Evolutionary conservation across 1,139 yeast genomes (phyloP), one percentile per base, ranked within the genome.

Genomic region (Geotrichum candidum): DNA sequence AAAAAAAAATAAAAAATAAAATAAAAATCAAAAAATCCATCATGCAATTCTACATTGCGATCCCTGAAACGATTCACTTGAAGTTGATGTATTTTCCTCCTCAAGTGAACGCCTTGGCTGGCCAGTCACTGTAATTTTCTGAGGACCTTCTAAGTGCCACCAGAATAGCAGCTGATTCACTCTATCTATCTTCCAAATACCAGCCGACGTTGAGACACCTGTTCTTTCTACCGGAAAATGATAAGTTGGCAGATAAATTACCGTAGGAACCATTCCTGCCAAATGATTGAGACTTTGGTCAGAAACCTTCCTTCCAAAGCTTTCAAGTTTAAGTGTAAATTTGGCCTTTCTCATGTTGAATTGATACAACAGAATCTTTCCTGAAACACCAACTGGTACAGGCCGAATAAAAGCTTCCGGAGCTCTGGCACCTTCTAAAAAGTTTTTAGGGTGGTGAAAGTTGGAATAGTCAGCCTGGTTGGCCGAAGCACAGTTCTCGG

Each of bases 171-270:
- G 76, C 68, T 88, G 90, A 51, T 78, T 74, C 1, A 76, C 72
- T 18, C 80, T 78, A 67, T 84, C 82, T 65, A 80, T 80, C 61
- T 77, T 77, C 68, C 86, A 81, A 22, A 74, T 62, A 1, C 96
- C 97, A 0, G 86, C 77, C 6, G 86, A 79, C 29, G 84, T 77
- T 51, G 74, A 63, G 3, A 86, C 78, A 51, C 80, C 82, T 58
- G 81, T 78, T 62, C 65, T 67, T 68, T 80, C 78, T 54, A 76
- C 58, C 71, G 78, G 84, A 68, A 80, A 90, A 71, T 91, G 96
- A 80, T 84, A 82, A 55, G 79, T 78, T 0, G 97, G 97, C 31
- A 90, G 72, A 70, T 78, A 88, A 1, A 91, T 81, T 53, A 81
- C 75, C 0, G 92, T 85, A 1, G 88, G 84, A 13, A 62, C 48